Evolutionary conservation across 1,284 basidiomycete species (phyloP).

Genomic region (Trichosporon sp.): DNA sequence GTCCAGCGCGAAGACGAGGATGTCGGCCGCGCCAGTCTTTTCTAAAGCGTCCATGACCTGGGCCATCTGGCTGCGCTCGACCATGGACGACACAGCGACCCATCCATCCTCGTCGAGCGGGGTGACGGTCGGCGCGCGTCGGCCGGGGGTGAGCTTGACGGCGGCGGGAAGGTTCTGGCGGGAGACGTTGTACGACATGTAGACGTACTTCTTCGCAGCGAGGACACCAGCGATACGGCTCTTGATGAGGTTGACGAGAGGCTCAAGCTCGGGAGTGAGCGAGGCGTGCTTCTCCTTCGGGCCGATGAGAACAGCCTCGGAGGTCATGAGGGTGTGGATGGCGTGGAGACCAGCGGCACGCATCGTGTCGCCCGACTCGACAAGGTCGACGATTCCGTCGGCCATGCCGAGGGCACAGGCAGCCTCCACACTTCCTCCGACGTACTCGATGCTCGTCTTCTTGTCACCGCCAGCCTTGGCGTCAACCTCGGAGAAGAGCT

Average conservation of each 20-base stretch:
- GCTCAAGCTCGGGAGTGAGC: conserved; percentile 54
- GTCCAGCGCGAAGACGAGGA: conserved; percentile 81
- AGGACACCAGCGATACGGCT: conserved; percentile 88
- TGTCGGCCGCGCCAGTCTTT: conserved; percentile 78
- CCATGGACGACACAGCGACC: conserved; percentile 92
- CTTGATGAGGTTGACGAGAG: conserved; percentile 74
- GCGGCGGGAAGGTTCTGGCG: conserved; percentile 63
- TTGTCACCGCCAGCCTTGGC: conserved; percentile 54
- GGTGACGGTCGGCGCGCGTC: conserved; percentile 83
- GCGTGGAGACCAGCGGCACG: conserved; percentile 92
- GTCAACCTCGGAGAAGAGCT: conserved; percentile 76
- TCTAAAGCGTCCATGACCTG: conserved; percentile 86
- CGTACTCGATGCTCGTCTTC: conserved; percentile 81
- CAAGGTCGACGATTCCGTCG: conserved; percentile 66
- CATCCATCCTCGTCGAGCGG: conserved; percentile 73
- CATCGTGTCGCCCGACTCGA: conserved; percentile 98
- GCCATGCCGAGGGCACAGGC: conserved; percentile 94
- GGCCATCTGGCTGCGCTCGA: conserved; percentile 77
- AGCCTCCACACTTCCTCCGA: conserved; percentile 96
- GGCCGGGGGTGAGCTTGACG: conserved; percentile 75
- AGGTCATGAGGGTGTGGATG: conserved; percentile 79
- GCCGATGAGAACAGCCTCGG: conserved; percentile 92
- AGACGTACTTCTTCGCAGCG: conserved; percentile 80
- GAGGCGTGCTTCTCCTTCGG: conserved; percentile 64
- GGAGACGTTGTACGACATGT: conserved; percentile 87